Evolutionary conservation across 768 basidiomycete species (phyloP).

Genomic region (Lactifluus hygrophoroides): DNA sequence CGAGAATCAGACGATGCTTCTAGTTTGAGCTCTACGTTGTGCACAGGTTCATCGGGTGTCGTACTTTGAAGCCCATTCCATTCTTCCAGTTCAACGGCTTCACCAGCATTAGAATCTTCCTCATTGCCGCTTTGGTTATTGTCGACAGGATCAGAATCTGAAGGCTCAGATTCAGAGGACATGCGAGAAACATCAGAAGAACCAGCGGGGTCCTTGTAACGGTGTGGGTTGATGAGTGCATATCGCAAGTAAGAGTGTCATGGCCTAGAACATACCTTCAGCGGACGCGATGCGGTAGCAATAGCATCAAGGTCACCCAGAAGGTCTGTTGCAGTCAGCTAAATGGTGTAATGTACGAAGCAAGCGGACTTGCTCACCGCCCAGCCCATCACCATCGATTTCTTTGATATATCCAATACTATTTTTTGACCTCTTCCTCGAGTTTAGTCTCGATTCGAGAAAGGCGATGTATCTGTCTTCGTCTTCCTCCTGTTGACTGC

Average conservation of each 20-base stretch:
- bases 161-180: constrained; percentile 20
- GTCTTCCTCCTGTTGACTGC: constrained; percentile 41
- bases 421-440: constrained; percentile 31
- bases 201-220: not conserved
- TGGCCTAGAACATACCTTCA: not conserved
- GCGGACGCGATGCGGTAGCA: not conserved
- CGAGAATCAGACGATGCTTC: not conserved
- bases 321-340: constrained; percentile 21
- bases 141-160: too few species aligned
- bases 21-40: not conserved
- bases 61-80: constrained; percentile 32
- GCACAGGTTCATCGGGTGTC: constrained; percentile 24
- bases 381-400: constrained; percentile 70
- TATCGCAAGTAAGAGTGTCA: not conserved
- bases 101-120: constrained; percentile 21
- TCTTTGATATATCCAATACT: constrained; percentile 36
- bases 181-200: constrained; percentile 12
- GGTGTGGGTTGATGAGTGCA: not conserved
- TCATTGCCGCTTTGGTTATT: constrained; percentile 22
- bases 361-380: constrained; percentile 43
- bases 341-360: not conserved
- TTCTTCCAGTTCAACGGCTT: constrained; percentile 28
- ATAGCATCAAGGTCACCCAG: constrained; percentile 23
- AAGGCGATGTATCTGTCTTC: constrained; percentile 85
- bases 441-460: constrained; percentile 70